phyloP scores from a whole-genome alignment of 345 rosid species.

The Gossypium arboreum region DNA sequence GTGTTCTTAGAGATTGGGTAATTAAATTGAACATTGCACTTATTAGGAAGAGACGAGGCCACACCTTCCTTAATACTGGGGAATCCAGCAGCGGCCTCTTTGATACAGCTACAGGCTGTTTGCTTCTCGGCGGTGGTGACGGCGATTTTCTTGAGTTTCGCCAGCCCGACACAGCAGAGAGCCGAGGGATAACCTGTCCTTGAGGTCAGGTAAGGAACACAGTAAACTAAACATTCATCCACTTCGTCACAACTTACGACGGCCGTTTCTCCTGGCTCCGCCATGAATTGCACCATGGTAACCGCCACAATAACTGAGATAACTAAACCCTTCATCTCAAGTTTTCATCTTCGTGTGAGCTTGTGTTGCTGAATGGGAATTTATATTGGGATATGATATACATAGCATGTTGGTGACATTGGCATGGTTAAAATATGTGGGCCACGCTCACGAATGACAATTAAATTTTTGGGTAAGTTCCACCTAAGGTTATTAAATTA shows the following conservation, averaged over 20 bases:
- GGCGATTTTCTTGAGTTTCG: neutral
- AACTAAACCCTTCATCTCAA: neutral
- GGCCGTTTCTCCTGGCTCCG: slow-evolving; percentile 6
- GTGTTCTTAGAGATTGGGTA: slow-evolving; percentile 17
- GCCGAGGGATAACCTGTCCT: neutral
- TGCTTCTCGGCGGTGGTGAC: slow-evolving; percentile 16
- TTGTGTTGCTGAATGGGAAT: too few relatives aligned
- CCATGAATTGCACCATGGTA: neutral
- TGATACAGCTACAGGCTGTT: slow-evolving; percentile 19
- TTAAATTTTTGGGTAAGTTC: too few relatives aligned
- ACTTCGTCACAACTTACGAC: slow-evolving; percentile 9
- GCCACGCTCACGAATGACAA: too few relatives aligned
- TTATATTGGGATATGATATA: too few relatives aligned
- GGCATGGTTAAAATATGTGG: too few relatives aligned
- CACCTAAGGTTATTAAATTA: too few relatives aligned
- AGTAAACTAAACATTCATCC: neutral
- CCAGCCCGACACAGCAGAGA: slow-evolving; percentile 14
- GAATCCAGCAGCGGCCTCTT: slow-evolving; percentile 7
- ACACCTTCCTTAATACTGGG: slow-evolving; percentile 10
- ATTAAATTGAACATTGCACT: slow-evolving; percentile 15
- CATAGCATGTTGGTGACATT: too few relatives aligned
- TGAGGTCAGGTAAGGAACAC: slow-evolving; percentile 14
- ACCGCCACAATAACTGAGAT: neutral
- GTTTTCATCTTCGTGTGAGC: neutral
- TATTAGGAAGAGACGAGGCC: slow-evolving; percentile 16